Evolutionary conservation across 768 basidiomycete genomes (phyloP), one percentile per base, ranked within the genome.

Genomic region (Leucocoprinus sp.): DNA sequence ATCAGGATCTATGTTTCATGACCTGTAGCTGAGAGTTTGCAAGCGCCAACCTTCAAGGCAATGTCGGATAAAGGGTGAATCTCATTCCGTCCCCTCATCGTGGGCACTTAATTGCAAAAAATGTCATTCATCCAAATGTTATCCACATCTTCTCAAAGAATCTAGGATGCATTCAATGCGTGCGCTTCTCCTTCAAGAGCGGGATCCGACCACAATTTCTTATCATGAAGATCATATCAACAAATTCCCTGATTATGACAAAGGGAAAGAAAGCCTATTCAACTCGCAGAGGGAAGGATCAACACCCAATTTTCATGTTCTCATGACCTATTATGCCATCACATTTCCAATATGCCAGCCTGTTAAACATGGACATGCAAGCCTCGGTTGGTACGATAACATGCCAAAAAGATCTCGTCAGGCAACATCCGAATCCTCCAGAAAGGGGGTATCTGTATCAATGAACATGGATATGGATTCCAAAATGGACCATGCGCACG

Each of bases 321-420:
- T 70, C 38, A 67, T 80, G 22, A 63, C 64, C 4, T 56, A 74
- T 35, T 61, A 72, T 17, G 77, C 84, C 8, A 57, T 65, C 43
- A 64, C 61, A 17, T 84, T 75, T 51, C 54, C 51, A 7, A 60
- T 60, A 27, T 80, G 77, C 55, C 69, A 63, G 34, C 75, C 82
- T 2, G 44, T 71, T 12, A 71, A 72, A 50, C 33, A 51, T 7
- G 52, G 60, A 6, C 59, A 59, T 24, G 63, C 70, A n/a, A 60
- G 56, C 34, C 57, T 59, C 17, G 85, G 84, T 3, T 86, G 77
- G 75, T 87, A 87, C 52, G 84, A 88, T 51, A 42, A 4, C 26
- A 17, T 36, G 11, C 33, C 26, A 26, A 3, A 22, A 27, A 42
- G 5, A 18, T 7, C 27, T 15, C 8, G 33, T n/a, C 22, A 26